Base-by-base conservation (phyloP, 2,329 filamentous ascomycete species). In the Aspergillus luchuensis region DNA sequence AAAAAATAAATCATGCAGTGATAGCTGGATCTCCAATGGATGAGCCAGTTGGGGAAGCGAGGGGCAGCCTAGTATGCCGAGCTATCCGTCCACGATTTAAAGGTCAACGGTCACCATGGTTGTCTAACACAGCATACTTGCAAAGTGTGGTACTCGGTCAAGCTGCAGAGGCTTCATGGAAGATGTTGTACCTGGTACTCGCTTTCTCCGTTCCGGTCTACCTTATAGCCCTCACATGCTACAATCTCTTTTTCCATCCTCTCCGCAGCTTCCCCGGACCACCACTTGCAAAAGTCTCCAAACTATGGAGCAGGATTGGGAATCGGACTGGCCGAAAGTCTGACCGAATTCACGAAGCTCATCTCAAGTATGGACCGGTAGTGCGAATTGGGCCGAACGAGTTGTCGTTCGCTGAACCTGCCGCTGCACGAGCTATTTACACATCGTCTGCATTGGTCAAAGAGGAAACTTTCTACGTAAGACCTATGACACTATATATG, bases 161-260 rank as follows among this genome's bases (percentile, higher is more conserved):
- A 23, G 19, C 41, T 23, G 4, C 41, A 45, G 23, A 13, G 6
- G 41, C 1, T 45, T 7, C 5, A 23, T 11, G 5, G 19, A 45
- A 10, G 11, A 49, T 49, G 45, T 17, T 49, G 45, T 21, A 23
- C 45, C 45, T 30, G 8, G 15, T 30, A 23, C 19, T 15, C 0
- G 5, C 41, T 3, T 15, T 54, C 13, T 41, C 15, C 11, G 7
- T 28, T 5, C n/a, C 51, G 6, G 33, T 3, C 2, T 54, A 17
- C n/a, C 13, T 54, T 43, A 8, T 54, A 17, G 17, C 36, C 2
- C n/a, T 43, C n/a, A 21, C n/a, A 6, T 41, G 30, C 4, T 54
- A 54, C 51, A 43, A 54, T 33, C 17, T 54, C 36, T 54, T 23
- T 17, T 11, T 54, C 19, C 51, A 54, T 13, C 51, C 51, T 8